Base-by-base conservation (phyloP, 2,329 filamentous ascomycete species). In the Raffaelea arxii region DNA sequence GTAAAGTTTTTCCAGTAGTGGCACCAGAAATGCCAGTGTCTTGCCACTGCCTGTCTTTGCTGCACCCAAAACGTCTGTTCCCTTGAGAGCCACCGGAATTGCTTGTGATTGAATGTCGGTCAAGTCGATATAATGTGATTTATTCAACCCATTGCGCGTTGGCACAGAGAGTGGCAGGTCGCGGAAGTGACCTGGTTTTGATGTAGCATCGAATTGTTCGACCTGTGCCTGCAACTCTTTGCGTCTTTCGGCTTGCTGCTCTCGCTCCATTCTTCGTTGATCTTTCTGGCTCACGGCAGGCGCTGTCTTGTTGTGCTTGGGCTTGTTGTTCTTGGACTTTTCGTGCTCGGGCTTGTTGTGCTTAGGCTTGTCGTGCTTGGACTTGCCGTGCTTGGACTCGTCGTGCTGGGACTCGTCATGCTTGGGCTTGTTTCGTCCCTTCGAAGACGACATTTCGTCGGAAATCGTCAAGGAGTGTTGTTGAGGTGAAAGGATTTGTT, bases 41-140 rank as follows among this genome's bases (percentile, higher is more conserved):
- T 98, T 98, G 62, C 92, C 92, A 21, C 87, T 94, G 38, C 90
- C 90, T 3, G 90, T 96, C 74, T 97, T 96, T 36, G 92, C 92
- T 5, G 92, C 92, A 37, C 90, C 92, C 36, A 98, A 80, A 36
- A 98, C 86, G 62, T 98, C 92, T 49, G 72, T 71, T 48, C 87
- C 86, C 64, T 94, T 86, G 52, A 98, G 75, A 9, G 87, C 90
- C 50, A 89, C 74, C 6, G 87, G 89, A 49, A 98, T 84, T n/a
- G 90, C 89, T 59, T 83, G 83, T 42, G 84, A 77, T 68, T 98
- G 92, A 57, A 98, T 86, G 54, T 95, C 90, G 51, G 92, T 98
- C 54, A 96, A 73, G 42, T 78, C 82, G 59, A 90, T 86, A 70
- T 91, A 98, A 63, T 97, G 89, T 12, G 86, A 89, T 36, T 84